Base-by-base conservation (phyloP, 2,329 filamentous ascomycete genomes). In the Dendryphion nanum region DNA sequence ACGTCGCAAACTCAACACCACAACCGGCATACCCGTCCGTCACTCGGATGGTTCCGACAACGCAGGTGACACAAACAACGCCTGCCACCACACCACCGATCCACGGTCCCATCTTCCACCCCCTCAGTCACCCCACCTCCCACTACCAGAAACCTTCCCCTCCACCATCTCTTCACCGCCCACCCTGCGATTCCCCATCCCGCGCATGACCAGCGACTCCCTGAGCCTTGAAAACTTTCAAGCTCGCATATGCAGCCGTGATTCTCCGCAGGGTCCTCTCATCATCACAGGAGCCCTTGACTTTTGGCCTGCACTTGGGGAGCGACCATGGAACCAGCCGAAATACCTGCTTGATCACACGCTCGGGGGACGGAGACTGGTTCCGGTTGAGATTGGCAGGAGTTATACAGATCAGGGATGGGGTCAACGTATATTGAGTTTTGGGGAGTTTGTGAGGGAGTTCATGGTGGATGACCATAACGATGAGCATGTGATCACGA, bases 321-420 rank as follows among this genome's bases (percentile, higher is more conserved):
- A 74, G 1, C 72, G 74, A 2, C 78, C 81, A 1, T 98, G 93
- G 93, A 74, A 70, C 6, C 79, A 75, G n/a, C 82, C 83, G 0
- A 69, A 71, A 0, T 95, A 96, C 62, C 80, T 95, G 40, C 72
- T 89, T 8, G 74, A 78, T 8, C 76, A 73, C 38, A 96, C 90
- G 0, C 80, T 95, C 23, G 77, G 73, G 3, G 93, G 93, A 0
- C 74, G 82, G 20, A 77, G 93, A 8, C 76, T 95, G 0, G 86
- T 97, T 0, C 91, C 91, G 0, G 78, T 96, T 3, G 90, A 97
- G 62, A 66, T 93, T 2, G 91, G 93, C 1, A 74, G 86, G 32
- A 93, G 85, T 57, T 98, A 97, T 58, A 90, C 89, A 1, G 89
- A 95, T 47, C 77, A 79, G 15, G 83, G 75, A 16, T 96, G 91